Conservation (phyloP, 2,329 filamentous ascomycete species). For the Clarireedia monteithiana region DNA sequence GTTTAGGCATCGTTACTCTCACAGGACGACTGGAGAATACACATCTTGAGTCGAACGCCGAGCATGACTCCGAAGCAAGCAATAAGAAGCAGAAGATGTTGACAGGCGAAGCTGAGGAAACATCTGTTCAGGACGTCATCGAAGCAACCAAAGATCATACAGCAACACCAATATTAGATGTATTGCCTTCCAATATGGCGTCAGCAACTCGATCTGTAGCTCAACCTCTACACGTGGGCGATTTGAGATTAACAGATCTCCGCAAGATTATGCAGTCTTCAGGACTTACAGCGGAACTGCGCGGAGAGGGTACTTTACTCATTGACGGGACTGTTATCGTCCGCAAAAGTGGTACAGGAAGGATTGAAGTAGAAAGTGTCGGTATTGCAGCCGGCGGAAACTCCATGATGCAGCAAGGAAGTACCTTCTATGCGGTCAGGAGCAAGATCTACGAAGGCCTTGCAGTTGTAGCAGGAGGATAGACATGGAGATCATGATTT, state of each 20-base stretch:
- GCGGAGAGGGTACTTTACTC: slow-evolving; percentile 84
- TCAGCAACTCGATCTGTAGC: slow-evolving; percentile 69
- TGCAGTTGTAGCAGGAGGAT: slow-evolving; percentile 58
- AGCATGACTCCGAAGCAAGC: slow-evolving; percentile 31
- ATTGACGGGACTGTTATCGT: slow-evolving; percentile 86
- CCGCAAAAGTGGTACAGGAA: slow-evolving; percentile 77
- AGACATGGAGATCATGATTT: neutral
- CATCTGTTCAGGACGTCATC: slow-evolving; percentile 13
- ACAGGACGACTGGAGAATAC: slow-evolving; percentile 62
- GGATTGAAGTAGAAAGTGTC: slow-evolving; percentile 79
- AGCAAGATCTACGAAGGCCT: slow-evolving; percentile 88
- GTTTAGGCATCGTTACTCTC: slow-evolving; percentile 85
- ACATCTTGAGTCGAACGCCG: slow-evolving; percentile 34
- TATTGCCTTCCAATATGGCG: slow-evolving; percentile 51
- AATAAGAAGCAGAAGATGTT: slow-evolving; percentile 37
- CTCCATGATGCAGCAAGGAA: slow-evolving; percentile 38
- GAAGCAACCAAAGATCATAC: slow-evolving; percentile 11
- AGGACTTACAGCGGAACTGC: slow-evolving; percentile 84
- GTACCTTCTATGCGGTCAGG: slow-evolving; percentile 81
- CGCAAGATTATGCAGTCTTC: slow-evolving; percentile 73
- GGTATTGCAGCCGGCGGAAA: slow-evolving; percentile 42
- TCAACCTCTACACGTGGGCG: slow-evolving; percentile 89
- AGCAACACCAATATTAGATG: slow-evolving; percentile 32
- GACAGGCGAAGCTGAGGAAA: slow-evolving; percentile 36
- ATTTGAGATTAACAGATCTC: slow-evolving; percentile 81